phyloP scores from a whole-genome alignment of 2,329 filamentous ascomycete genomes.

The Davidsoniella eucalypti region DNA sequence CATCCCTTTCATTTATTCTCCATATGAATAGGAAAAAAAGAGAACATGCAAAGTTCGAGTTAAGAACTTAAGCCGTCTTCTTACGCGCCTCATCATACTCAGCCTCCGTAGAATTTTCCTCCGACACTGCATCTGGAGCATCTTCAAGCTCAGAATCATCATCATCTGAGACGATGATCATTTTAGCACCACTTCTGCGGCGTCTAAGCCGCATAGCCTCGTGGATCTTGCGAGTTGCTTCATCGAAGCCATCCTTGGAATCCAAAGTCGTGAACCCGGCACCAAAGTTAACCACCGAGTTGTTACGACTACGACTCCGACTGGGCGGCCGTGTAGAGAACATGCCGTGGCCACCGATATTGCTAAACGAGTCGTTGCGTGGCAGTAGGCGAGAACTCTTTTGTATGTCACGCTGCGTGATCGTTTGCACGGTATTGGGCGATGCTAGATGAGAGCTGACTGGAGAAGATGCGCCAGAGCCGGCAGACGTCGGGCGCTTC shows the following conservation, averaged over 20 bases:
- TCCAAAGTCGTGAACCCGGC: constrained; percentile 49
- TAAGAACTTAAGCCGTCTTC: constrained; percentile 19
- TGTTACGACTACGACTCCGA: constrained; percentile 45
- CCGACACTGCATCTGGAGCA: constrained; percentile 15
- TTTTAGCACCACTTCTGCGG: constrained; percentile 27
- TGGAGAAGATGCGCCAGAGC: constrained; percentile 13
- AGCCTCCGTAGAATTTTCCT: constrained; percentile 25
- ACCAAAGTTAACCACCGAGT: constrained; percentile 21
- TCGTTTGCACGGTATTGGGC: constrained; percentile 24
- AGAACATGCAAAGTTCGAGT: too few relatives aligned
- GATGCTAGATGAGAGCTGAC: constrained; percentile 24
- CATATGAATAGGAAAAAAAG: too few relatives aligned
- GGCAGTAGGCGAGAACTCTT: constrained; percentile 43
- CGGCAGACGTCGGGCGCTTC: constrained; percentile 18
- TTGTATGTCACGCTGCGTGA: constrained; percentile 34
- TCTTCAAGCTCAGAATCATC: constrained; percentile 29
- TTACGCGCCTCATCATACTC: constrained; percentile 27
- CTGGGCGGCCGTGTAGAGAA: constrained; percentile 82
- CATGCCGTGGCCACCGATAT: constrained; percentile 73
- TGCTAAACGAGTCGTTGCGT: constrained; percentile 84
- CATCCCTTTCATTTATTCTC: too few relatives aligned
- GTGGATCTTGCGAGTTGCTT: constrained; percentile 69
- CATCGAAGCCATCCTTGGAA: constrained; percentile 56
- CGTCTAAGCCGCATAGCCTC: constrained; percentile 60
- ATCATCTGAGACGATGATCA: constrained; percentile 22